These are phyloP conservation scores for Globisporangium parvum DNA, from an alignment of 352 stramenopile species.

Conservation along the genomic window DNA sequence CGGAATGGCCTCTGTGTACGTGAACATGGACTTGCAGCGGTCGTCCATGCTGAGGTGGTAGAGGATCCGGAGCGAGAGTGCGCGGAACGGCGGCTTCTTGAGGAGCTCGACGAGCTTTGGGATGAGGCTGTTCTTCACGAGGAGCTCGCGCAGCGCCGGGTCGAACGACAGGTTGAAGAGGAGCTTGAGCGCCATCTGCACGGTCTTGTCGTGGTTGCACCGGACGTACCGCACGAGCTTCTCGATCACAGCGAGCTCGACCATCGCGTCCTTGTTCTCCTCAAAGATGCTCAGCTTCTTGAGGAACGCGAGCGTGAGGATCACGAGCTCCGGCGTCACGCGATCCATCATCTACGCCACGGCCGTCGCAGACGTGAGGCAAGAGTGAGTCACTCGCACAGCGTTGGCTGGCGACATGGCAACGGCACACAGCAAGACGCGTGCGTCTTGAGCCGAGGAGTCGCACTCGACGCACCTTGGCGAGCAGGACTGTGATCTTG, in stretches of 20 bases:
- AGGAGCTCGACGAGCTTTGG: constrained; percentile 91
- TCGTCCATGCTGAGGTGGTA: constrained; percentile 96
- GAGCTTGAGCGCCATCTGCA: constrained; percentile 81
- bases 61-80: constrained; percentile 83
- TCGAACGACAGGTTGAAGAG: constrained; percentile 96
- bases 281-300: constrained; percentile 94
- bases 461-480: constrained; percentile 48
- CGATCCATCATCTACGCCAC: constrained; percentile 72
- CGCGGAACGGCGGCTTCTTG: constrained; percentile 89
- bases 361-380: background rate
- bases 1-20: constrained; percentile 91
- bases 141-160: constrained; percentile 67
- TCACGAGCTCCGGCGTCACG: constrained; percentile 84
- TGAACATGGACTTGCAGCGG: constrained; percentile 93
- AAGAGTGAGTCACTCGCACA: background rate
- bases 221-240: constrained; percentile 75
- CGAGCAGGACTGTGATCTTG: constrained; percentile 77
- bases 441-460: background rate
- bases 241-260: constrained; percentile 72
- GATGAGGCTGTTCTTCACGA: constrained; percentile 87
- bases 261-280: constrained; percentile 93
- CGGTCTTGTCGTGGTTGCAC: constrained; percentile 83
- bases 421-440: background rate
- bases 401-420: too few species aligned
- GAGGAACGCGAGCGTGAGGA: constrained; percentile 88